phyloP scores from a whole-genome alignment of 176 grass and related monocot genomes.

The Puya raimondii region DNA sequence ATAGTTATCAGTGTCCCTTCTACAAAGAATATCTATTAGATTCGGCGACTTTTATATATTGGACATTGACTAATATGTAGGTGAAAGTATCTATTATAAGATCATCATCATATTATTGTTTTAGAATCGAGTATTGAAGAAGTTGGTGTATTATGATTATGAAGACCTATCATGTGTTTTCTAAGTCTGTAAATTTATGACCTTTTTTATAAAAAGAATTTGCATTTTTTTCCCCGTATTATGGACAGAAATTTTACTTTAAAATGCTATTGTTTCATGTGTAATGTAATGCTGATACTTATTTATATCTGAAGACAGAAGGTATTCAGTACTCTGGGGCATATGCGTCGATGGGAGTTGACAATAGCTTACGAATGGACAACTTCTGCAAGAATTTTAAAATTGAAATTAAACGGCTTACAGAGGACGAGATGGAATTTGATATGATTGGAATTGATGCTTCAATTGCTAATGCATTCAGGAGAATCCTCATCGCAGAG shows the following conservation, averaged over 20 bases:
- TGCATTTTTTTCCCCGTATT: neutral
- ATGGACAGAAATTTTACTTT: neutral
- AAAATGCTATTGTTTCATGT: neutral
- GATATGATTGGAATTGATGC: slow-evolving; percentile 94
- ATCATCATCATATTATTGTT: too few relatives aligned
- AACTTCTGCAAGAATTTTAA: slow-evolving; percentile 62
- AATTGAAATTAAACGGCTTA: slow-evolving; percentile 54
- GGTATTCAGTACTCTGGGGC: slow-evolving; percentile 60
- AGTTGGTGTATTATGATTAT: too few relatives aligned
- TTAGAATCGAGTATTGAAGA: too few relatives aligned
- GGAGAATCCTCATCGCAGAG: slow-evolving; percentile 82
- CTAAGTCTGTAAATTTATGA: too few relatives aligned
- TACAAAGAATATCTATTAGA: too few relatives aligned
- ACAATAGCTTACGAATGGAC: slow-evolving; percentile 41
- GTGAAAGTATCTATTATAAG: too few relatives aligned
- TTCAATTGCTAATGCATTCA: slow-evolving; percentile 77
- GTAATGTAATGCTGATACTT: neutral
- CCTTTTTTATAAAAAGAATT: neutral
- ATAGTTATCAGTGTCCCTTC: too few relatives aligned
- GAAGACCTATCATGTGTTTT: too few relatives aligned
- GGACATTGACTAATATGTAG: too few relatives aligned
- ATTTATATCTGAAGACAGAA: slow-evolving; percentile 46
- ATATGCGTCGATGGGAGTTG: slow-evolving; percentile 56
- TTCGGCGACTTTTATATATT: too few relatives aligned
- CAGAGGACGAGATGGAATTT: slow-evolving; percentile 83